Percentiles rank a stretch among this genome's conserved stretches.
Evolutionary conservation across 192 early-diverging fungal species (phyloP).

Genomic region (Chytriomyces hyalinus): DNA sequence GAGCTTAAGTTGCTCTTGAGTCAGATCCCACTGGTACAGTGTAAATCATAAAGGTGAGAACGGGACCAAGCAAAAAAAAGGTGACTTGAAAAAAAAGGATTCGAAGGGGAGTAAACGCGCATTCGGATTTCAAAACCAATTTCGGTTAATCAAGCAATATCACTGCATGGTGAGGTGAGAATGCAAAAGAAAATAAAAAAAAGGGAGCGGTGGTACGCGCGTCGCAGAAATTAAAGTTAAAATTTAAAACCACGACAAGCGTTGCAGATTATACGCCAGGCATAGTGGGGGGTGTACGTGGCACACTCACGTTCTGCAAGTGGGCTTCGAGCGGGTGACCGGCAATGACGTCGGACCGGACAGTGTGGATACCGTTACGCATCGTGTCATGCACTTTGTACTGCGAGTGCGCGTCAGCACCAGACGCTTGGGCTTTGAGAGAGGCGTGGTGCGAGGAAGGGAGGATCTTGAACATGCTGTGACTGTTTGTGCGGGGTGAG

Average conservation of each 20-base stretch:
- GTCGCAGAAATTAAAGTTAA: too few relatives aligned
- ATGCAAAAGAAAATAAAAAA: not conserved
- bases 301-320: conserved; percentile 61
- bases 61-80: not conserved
- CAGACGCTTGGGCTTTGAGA: conserved; percentile 27
- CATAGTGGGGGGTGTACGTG: too few relatives aligned
- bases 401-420: conserved; percentile 54
- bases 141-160: not conserved
- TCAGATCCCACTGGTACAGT: conserved; percentile 76
- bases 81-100: not conserved
- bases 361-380: conserved; percentile 71
- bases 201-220: too few relatives aligned
- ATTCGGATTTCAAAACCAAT: not conserved
- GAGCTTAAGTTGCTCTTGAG: conserved; percentile 81
- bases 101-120: not conserved
- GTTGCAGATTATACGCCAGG: too few relatives aligned
- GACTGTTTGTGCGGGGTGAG: too few relatives aligned
- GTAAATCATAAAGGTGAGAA: too few relatives aligned
- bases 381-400: conserved; percentile 86
- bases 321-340: conserved; percentile 83
- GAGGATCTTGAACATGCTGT: conserved; percentile 26
- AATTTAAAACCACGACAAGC: too few relatives aligned
- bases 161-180: not conserved
- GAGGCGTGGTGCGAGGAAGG: conserved; percentile 26
- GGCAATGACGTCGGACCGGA: conserved; percentile 65